Evolutionary conservation across 495 filamentous ascomycete genomes (phyloP), one percentile per base, ranked within the genome.

Genomic region (Penicillium ucsense): DNA sequence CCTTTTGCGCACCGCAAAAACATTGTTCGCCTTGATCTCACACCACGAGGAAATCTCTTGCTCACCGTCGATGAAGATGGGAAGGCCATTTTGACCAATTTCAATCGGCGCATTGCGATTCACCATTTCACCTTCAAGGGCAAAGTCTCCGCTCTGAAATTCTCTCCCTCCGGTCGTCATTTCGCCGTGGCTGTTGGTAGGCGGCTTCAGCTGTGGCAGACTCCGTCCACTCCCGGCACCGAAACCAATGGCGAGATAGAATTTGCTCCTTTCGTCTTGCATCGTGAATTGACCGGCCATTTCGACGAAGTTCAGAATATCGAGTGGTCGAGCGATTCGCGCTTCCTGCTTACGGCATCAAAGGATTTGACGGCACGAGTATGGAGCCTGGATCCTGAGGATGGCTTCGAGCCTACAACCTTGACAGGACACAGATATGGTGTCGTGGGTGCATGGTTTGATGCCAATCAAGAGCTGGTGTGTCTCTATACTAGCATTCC

Each of bases 51-150:
- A 47, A 95, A 94, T 59, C 75, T 97, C 37, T 77, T 98, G 10
- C 81, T 98, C 40, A 86, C 90, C 4, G 76, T 97, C 35, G 94
- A 97, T 66, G 87, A 96, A 70, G 87, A 94, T 77, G 92, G 92
- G 48, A 85, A 83, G 51, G 87, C 89, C 11, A 94, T 98, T 45
- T 74, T 98, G 50, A 91, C 88, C 43, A 90, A 94, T 57, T 81
- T 97, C 47, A 80, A 79, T 11, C 86, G 92, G 43, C 80, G 89
- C 41, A 81, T 95, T 50, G 78, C 80, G 20, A 80, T 97, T 32
- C 87, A 97, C 61, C 83, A 95, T 68, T 95, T 98, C 61, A 90
- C 94, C 36, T 94, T 98, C 76, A 86, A 84, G 59, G 77, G 75
- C n/a, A 71, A 77, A 9, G 81, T 94, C 32, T 83, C 88, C 11